Evolutionary conservation across 768 basidiomycete genomes (phyloP).

Genomic region (Auricularia auricula-judae): DNA sequence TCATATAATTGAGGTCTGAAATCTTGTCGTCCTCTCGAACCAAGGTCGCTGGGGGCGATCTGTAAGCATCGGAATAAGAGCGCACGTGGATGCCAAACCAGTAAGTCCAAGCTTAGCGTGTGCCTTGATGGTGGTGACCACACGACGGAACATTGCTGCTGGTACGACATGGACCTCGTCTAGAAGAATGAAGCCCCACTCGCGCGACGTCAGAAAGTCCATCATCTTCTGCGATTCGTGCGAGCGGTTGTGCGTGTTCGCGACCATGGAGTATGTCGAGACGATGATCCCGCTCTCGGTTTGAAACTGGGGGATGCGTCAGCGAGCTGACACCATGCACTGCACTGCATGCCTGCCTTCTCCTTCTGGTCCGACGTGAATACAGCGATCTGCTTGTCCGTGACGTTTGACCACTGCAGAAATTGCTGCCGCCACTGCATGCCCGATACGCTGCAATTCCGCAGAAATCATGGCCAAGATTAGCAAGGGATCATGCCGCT

Average conservation of each 20-base stretch:
- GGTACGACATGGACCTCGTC: conserved; percentile 99
- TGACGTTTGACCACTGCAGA: conserved; percentile 97
- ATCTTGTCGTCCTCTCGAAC: conserved; percentile 99
- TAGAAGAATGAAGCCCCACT: conserved; percentile 96
- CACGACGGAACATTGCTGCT: conserved; percentile 95
- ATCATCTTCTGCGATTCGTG: conserved; percentile 99
- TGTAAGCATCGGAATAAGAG: neutral
- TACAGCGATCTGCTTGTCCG: conserved; percentile 90
- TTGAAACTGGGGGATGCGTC: conserved; percentile 51
- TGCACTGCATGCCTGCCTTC: conserved; percentile 41
- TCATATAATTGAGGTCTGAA: conserved; percentile 96
- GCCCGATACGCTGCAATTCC: conserved; percentile 30
- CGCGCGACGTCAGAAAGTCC: conserved; percentile 95
- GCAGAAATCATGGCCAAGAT: neutral
- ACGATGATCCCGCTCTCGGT: conserved; percentile 97
- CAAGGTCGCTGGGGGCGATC: conserved; percentile 62
- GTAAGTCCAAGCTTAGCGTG: conserved; percentile 97
- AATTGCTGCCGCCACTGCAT: conserved; percentile 99
- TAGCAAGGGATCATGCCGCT: neutral
- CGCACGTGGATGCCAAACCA: conserved; percentile 36
- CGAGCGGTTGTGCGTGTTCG: conserved; percentile 96
- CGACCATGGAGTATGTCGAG: conserved; percentile 99
- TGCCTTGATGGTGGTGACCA: conserved; percentile 97
- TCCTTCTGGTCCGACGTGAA: conserved; percentile 98
- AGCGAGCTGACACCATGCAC: neutral